Conservation (phyloP, 768 basidiomycete species). For the Gloeostereum incarnatum region DNA sequence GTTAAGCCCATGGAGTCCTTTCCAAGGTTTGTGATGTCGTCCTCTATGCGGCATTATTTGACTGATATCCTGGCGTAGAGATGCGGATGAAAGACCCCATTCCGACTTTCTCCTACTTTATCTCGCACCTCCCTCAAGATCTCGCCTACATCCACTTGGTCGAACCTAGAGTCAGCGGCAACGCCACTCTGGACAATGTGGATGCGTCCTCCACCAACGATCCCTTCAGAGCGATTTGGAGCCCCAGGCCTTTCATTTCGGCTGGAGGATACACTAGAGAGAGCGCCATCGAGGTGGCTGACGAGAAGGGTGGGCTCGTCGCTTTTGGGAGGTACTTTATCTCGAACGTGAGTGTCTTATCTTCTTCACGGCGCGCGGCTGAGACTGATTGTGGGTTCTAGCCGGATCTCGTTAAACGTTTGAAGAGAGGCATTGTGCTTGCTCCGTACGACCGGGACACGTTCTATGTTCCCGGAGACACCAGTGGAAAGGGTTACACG, state of each 20-base stretch:
- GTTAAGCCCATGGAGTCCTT: conserved; percentile 29
- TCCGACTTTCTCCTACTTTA: conserved; percentile 25
- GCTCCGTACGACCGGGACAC: conserved; percentile 11
- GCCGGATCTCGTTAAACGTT: conserved; percentile 13
- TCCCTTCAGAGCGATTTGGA: conserved; percentile 17
- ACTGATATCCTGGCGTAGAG: conserved; percentile 14
- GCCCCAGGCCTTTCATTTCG: conserved; percentile 16
- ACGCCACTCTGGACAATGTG: background rate
- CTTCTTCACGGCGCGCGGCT: background rate
- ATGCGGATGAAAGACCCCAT: conserved; percentile 24
- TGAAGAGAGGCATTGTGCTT: conserved; percentile 11
- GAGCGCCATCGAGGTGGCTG: conserved; percentile 17
- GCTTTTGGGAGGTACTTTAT: conserved; percentile 26
- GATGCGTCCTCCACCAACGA: conserved; percentile 7
- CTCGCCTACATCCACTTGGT: conserved; percentile 34
- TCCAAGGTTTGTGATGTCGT: conserved; percentile 16
- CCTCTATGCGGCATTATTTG: background rate
- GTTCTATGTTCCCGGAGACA: conserved; percentile 7
- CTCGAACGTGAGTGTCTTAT: conserved; percentile 20
- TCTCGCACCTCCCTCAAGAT: conserved; percentile 18
- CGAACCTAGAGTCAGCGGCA: conserved; percentile 18
- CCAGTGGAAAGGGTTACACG: conserved; percentile 9
- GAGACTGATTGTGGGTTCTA: conserved; percentile 2
- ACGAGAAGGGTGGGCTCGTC: conserved; percentile 14
- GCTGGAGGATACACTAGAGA: conserved; percentile 23